phyloP scores from a whole-genome alignment of 1,139 yeast genomes.

The Scheffersomyces insectosa region DNA sequence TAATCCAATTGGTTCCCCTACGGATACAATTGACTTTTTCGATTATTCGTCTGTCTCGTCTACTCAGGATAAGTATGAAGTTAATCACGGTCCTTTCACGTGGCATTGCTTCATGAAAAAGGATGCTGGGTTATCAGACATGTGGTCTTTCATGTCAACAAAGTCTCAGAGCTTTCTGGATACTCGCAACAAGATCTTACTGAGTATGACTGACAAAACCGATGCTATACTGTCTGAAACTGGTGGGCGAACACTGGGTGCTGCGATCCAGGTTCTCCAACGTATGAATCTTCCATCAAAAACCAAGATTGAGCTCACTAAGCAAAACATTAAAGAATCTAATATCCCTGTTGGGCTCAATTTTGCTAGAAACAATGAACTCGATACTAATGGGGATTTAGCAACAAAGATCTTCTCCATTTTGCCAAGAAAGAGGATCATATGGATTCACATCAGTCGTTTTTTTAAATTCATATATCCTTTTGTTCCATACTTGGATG shows the following conservation, averaged over 20 bases:
- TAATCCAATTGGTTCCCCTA: conserved; percentile 4
- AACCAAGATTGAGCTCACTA: conserved; percentile 14
- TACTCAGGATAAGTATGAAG: conserved; percentile 29
- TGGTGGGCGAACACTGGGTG: too few species aligned
- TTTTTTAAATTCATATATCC: conserved; percentile 36
- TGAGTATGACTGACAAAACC: conserved; percentile 11
- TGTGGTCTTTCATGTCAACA: conserved; percentile 31
- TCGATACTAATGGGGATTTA: conserved; percentile 10
- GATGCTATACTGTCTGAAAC: conserved; percentile 9
- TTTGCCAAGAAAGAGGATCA: conserved; percentile 32
- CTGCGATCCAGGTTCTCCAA: not conserved
- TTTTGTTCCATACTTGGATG: conserved; percentile 40
- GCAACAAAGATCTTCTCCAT: conserved; percentile 31
- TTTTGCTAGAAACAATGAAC: conserved; percentile 2
- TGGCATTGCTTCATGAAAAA: conserved; percentile 50
- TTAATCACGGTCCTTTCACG: conserved; percentile 51
- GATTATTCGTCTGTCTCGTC: conserved; percentile 1
- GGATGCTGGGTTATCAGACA: conserved; percentile 43
- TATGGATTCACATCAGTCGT: conserved; percentile 33
- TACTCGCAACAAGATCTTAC: not conserved
- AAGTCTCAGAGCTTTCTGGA: not conserved
- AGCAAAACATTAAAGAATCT: conserved; percentile 14
- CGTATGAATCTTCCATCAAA: conserved; percentile 20
- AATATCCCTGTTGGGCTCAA: conserved; percentile 31
- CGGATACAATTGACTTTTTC: not conserved